Conservation (phyloP, 352 stramenopile genomes). For the Hyaloperonospora arabidopsidis region DNA sequence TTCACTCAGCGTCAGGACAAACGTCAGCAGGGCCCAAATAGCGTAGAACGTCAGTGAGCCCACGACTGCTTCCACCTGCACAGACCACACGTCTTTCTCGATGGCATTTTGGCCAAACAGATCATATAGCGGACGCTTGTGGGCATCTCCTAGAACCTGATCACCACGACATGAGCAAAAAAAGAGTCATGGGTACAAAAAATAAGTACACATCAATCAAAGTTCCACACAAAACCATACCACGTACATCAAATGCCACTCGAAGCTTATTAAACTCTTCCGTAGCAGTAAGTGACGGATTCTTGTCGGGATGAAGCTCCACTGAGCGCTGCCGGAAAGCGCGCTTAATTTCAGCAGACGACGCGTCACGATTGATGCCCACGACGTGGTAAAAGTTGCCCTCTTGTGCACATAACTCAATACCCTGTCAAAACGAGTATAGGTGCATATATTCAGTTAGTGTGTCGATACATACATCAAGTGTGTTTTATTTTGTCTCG, state of each 20-base stretch:
- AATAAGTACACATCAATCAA: constrained; percentile 3
- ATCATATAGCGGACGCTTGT: constrained; percentile 93
- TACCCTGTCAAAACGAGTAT: constrained; percentile 22
- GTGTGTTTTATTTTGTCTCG: neutral
- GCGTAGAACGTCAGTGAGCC: constrained; percentile 92
- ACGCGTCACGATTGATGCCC: constrained; percentile 82
- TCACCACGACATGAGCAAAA: neutral
- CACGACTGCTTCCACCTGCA: constrained; percentile 88
- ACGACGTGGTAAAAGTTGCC: constrained; percentile 94
- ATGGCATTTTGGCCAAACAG: constrained; percentile 89
- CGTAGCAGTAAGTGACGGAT: constrained; percentile 84
- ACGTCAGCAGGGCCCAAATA: constrained; percentile 93
- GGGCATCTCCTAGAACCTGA: constrained; percentile 75
- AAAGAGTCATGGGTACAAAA: neutral
- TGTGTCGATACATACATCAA: neutral
- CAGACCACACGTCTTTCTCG: constrained; percentile 82
- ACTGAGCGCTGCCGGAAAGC: constrained; percentile 93
- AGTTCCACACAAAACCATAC: neutral
- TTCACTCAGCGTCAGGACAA: constrained; percentile 92
- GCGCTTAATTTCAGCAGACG: constrained; percentile 92
- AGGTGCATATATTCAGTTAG: neutral
- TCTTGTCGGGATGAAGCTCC: constrained; percentile 96
- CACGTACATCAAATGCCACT: constrained; percentile 88
- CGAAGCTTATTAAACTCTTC: constrained; percentile 92
- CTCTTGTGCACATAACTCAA: constrained; percentile 87